Base-by-base conservation (phyloP, 2,329 filamentous ascomycete species). In the Fusarium domesticum region DNA sequence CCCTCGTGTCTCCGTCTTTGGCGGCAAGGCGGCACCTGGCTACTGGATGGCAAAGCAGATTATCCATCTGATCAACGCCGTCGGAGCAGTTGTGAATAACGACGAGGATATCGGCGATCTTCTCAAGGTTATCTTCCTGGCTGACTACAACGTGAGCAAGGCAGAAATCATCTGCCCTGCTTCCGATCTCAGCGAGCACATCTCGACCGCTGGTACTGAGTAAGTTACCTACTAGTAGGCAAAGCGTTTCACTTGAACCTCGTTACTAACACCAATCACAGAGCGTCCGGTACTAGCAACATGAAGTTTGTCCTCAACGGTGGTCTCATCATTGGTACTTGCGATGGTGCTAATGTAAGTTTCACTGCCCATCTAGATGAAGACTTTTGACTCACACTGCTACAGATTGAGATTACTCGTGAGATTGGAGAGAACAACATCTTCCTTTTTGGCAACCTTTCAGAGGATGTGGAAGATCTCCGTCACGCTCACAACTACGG, bases 1-100 rank as follows among this genome's bases (percentile, higher is more conserved):
- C 35, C 89, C 91, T 14, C 85, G 92, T 39, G 93, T 97, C 8
- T 93, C 87, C 45, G 95, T 98, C 67, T 97, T 98, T 65, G 93
- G 93, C 64, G 93, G 93, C 60, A 98, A 98, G 73, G 93, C 93
- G 18, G 93, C 93, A 2, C 93, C 93, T 0, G 93, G 93, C 14
- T 98, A 98, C 76, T 98, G 93, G 93, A 98, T 97, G 93, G 93
- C 93, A 30, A 98, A 98, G 80, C 95, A 93, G 32, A 90, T 96
- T 56, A 98, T 98, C 59, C 92, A 97, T 65, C 80, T 98, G 45
- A 84, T 98, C 75, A 97, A 96, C 73, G 85, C 84, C 50, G 93
- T 97, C 18, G 90, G 89, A 4, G 73, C 82, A 14, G 87, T 97
- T 3, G 85, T 98, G 57, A 98, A 98, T 74, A 87, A 88, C 32